Evolutionary conservation across 2,329 filamentous ascomycete species (phyloP).

Genomic region (Cytospora mali): DNA sequence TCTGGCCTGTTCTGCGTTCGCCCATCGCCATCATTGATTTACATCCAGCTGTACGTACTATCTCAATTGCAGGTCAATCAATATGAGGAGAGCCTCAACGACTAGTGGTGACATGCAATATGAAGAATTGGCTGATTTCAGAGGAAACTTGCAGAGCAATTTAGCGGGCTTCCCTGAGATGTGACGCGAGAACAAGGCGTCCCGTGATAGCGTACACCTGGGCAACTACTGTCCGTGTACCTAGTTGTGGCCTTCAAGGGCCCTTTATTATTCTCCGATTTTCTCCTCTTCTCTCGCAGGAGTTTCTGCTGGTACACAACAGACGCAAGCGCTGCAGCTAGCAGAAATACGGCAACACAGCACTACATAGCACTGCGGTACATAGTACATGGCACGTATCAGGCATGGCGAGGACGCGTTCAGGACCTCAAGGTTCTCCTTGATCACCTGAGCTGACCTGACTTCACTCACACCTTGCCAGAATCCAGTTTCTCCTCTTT

Average conservation of each 20-base stretch:
- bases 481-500: neutral
- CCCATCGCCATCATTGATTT: no score
- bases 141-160: neutral
- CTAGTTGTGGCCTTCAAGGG: neutral
- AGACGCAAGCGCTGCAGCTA: neutral
- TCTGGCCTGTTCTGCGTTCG: neutral
- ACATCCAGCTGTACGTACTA: no score
- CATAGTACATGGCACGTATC: neutral
- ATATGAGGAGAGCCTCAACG: neutral
- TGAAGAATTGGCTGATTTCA: neutral
- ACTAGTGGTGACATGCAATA: neutral
- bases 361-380: conserved; percentile 1
- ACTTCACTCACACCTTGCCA: neutral
- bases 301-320: neutral
- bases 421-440: neutral
- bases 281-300: conserved; percentile 1
- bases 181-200: neutral
- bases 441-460: neutral
- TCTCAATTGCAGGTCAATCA: neutral
- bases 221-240: no score
- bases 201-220: neutral
- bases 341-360: neutral
- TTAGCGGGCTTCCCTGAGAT: neutral
- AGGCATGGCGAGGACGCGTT: neutral
- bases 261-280: neutral